Percentiles rank a stretch among this genome's conserved stretches.
phyloP scores from a whole-genome alignment of 805 yeast species.

The Saturnispora serradocipensis region DNA sequence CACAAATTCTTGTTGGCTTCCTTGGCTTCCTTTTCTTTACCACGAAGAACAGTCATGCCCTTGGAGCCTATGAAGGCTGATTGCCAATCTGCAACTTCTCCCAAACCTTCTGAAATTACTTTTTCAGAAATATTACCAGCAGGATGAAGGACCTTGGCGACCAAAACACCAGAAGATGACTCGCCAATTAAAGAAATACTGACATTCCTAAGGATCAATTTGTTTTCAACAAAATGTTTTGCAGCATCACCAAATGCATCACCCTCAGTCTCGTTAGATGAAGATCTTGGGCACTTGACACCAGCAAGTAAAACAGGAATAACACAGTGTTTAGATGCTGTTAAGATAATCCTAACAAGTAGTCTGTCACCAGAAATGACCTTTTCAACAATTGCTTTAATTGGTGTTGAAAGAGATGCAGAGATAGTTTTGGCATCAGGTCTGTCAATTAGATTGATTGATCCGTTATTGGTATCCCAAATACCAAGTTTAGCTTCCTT shows the following conservation, averaged over 20 bases:
- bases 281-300: constrained; percentile 60
- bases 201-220: constrained; percentile 54
- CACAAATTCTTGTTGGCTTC: constrained; percentile 48
- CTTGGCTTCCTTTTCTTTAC: constrained; percentile 56
- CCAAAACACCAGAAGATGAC: constrained; percentile 50
- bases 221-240: constrained; percentile 49
- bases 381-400: constrained; percentile 58
- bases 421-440: constrained; percentile 29
- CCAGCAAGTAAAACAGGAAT: constrained; percentile 67
- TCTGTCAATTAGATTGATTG: constrained; percentile 20
- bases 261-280: constrained; percentile 32
- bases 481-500: constrained; percentile 42
- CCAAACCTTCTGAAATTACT: constrained; percentile 61
- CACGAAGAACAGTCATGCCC: constrained; percentile 52
- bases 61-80: constrained; percentile 56
- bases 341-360: constrained; percentile 41
- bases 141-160: constrained; percentile 56
- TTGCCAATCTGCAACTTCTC: constrained; percentile 76
- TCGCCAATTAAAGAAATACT: constrained; percentile 51
- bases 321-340: constrained; percentile 41
- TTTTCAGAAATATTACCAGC: constrained; percentile 69
- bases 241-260: constrained; percentile 64
- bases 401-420: constrained; percentile 32
- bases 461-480: constrained; percentile 34
- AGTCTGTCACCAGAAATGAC: constrained; percentile 74